Evolutionary conservation across 306 rosid species (phyloP), one percentile per base, ranked within the genome.

Genomic region (Rosa lucieae): DNA sequence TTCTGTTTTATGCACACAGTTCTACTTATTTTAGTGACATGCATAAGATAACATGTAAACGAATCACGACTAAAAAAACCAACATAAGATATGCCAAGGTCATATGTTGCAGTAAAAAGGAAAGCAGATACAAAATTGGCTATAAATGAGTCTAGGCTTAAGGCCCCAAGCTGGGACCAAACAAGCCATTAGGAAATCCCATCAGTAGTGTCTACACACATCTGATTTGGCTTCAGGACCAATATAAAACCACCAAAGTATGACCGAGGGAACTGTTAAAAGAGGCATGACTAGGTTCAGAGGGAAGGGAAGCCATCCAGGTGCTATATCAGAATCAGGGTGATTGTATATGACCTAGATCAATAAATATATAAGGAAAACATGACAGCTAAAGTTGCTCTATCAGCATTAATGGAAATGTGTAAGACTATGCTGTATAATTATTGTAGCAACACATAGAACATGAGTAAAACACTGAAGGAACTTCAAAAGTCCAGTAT

Each of bases 241-340:
- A 65, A 65, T 5, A 9, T 21, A 35, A 65, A 65, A 35, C n/a
- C 21, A 65, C 70, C 70, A 35, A 10, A 65, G 70, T 15, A 65
- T 17, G 44, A 65, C 23, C 12, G 2, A 65, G 17, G 20, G 20
- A 59, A 65, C 5, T 35, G 21, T 6, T 17, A 66, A 39, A 66
- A 7, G 70, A 66, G 47, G 9, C 6, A 37, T 66, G 46, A 37
- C 23, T 15, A 37, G 11, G 47, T 17, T 66, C 39, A 61, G 18
- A 62, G 42, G 42, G 37, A 32, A 32, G 37, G 37, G 5, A 39
- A 4, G 10, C 67, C 8, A 21, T 10, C 21, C 44, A 65, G 42
- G 61, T 49, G 75, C 44, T 47, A 15, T 32, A 72, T 49, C 75
- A 49, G 62, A 72, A 29, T 52, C 40, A 46, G 71, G 40, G 43